These are phyloP conservation scores for Ceratocystis papillata DNA, from an alignment of 2,329 filamentous ascomycete species.

Conservation along the genomic window DNA sequence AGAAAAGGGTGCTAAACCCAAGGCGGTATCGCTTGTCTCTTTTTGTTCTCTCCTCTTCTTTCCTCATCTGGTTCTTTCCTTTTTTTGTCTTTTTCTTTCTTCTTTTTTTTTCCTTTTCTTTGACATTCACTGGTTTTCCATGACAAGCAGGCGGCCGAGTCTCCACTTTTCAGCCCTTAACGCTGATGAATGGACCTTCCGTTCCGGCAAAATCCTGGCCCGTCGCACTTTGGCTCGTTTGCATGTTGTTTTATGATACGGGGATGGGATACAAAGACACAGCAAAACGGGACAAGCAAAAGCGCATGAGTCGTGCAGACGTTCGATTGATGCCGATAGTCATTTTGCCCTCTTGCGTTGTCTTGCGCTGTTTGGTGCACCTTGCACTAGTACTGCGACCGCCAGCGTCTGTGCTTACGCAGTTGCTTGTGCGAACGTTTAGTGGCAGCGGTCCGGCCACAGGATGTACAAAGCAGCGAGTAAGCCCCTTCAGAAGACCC, in stretches of 20 bases:
- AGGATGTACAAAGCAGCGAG: background rate
- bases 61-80: background rate
- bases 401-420: background rate
- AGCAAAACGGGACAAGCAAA: too few relatives aligned
- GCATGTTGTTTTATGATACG: background rate
- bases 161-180: background rate
- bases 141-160: background rate
- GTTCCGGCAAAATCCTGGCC: background rate
- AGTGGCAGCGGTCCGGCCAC: constrained; percentile 6
- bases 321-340: background rate
- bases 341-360: background rate
- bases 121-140: background rate
- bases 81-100: background rate
- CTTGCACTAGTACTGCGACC: background rate
- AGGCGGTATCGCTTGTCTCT: background rate
- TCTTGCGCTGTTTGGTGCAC: background rate
- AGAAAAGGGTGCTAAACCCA: constrained; percentile 3
- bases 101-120: background rate
- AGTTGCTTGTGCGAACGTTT: constrained; percentile 3
- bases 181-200: background rate
- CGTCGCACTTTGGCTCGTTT: background rate
- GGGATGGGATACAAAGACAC: background rate
- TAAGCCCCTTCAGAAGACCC: background rate
- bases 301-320: background rate
- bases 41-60: background rate